These are phyloP conservation scores for Mycena chlorophos DNA, from an alignment of 768 basidiomycete species.

Conservation along the genomic window DNA sequence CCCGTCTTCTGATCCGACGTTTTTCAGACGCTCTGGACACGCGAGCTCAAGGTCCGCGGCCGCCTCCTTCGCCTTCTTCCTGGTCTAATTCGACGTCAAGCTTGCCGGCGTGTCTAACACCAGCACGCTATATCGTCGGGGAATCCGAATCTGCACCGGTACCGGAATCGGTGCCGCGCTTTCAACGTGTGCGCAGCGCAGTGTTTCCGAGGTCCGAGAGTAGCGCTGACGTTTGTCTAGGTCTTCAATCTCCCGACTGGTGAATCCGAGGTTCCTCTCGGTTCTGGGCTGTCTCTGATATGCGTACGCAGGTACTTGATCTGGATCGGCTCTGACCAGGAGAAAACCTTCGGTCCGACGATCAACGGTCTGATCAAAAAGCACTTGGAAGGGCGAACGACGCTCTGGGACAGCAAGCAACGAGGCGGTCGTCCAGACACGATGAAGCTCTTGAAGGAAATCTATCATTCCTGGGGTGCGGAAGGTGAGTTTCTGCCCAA, in stretches of 20 bases:
- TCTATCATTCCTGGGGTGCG: constrained; percentile 67
- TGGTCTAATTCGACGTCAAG: constrained; percentile 34
- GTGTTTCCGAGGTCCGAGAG: neutral
- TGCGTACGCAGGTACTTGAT: constrained; percentile 61
- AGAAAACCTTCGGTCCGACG: constrained; percentile 64
- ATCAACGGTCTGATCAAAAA: constrained; percentile 61
- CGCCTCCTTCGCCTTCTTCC: neutral
- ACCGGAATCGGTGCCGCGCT: constrained; percentile 81
- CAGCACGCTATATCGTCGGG: constrained; percentile 74
- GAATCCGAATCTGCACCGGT: constrained; percentile 80
- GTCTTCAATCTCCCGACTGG: constrained; percentile 72
- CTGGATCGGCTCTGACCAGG: constrained; percentile 78
- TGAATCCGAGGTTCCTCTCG: constrained; percentile 31
- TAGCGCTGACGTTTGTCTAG: neutral
- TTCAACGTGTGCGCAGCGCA: constrained; percentile 50
- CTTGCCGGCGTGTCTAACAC: constrained; percentile 82
- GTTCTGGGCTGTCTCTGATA: neutral
- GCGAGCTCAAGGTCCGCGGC: constrained; percentile 67
- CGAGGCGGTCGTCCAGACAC: constrained; percentile 75
- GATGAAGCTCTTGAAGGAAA: constrained; percentile 73
- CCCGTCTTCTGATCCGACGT: constrained; percentile 1
- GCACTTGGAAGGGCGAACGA: constrained; percentile 68
- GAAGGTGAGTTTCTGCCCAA: constrained; percentile 49
- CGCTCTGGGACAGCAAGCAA: constrained; percentile 76
- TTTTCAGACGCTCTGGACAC: constrained; percentile 66